Percentiles rank a stretch among this genome's conserved stretches.
Evolutionary conservation across 768 basidiomycete genomes (phyloP).

Genomic region (Leccinum boreale): DNA sequence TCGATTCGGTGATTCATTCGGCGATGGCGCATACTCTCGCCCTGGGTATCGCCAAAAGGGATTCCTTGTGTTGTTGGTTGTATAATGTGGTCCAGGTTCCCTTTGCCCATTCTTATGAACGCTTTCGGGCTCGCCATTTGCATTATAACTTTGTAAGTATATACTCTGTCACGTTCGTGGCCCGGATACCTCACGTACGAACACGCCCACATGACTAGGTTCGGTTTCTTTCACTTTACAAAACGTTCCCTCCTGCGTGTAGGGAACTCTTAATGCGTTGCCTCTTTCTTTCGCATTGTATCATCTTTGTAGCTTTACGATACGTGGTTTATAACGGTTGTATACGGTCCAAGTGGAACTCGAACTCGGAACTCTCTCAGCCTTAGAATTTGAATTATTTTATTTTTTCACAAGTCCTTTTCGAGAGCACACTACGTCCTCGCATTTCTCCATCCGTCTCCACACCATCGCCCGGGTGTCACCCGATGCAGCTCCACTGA

Average conservation of each 20-base stretch:
- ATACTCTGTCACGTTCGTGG: neutral
- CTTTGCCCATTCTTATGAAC: neutral
- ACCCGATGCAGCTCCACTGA: too few relatives aligned
- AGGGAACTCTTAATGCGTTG: neutral
- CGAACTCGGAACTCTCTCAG: neutral
- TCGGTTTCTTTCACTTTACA: neutral
- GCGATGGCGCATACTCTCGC: neutral
- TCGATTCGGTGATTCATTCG: neutral
- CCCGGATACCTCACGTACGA: neutral
- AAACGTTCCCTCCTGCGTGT: neutral
- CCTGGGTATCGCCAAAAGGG: neutral
- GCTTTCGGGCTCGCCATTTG: neutral
- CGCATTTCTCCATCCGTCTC: too few relatives aligned
- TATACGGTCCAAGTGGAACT: neutral
- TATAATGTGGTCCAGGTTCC: neutral
- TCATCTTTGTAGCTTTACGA: neutral
- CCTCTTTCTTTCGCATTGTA: neutral
- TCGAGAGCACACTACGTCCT: too few relatives aligned
- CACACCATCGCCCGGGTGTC: too few relatives aligned
- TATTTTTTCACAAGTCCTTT: neutral
- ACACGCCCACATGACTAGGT: neutral
- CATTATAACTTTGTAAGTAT: neutral
- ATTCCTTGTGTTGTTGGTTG: neutral
- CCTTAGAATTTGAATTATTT: neutral
- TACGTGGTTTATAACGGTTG: neutral